Conservation (phyloP, 139 green algal genomes). For the Picochlorum sp. region DNA sequence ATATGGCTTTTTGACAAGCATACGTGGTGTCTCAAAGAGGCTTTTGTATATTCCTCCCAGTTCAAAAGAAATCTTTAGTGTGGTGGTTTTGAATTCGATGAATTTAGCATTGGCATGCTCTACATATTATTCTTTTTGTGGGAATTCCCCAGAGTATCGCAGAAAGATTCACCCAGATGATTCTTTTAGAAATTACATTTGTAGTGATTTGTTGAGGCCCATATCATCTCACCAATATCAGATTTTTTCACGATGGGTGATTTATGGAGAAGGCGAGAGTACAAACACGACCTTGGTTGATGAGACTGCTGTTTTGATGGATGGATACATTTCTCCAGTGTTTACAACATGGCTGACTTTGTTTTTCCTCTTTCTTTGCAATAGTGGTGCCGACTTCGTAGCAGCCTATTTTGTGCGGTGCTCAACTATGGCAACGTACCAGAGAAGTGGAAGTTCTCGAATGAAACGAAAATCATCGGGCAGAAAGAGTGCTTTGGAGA, state of each 20-base stretch:
- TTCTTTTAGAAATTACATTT: constrained; percentile 37
- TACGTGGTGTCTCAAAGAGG: constrained; percentile 28
- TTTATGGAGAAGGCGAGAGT: constrained; percentile 45
- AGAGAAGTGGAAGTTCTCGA: too few relatives aligned
- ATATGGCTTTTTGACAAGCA: constrained; percentile 35
- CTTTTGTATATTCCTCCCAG: constrained; percentile 15
- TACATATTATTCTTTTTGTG: constrained; percentile 71
- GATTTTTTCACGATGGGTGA: constrained; percentile 55
- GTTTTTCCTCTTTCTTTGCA: constrained; percentile 55
- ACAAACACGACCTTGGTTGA: too few relatives aligned
- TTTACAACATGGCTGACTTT: constrained; percentile 78
- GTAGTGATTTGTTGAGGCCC: constrained; percentile 61
- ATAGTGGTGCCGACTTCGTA: constrained; percentile 16
- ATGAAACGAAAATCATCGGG: too few relatives aligned
- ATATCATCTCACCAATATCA: constrained; percentile 52
- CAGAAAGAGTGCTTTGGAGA: background rate
- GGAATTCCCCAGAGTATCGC: constrained; percentile 33
- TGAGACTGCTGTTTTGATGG: background rate
- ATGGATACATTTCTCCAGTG: constrained; percentile 53
- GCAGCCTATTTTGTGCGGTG: background rate
- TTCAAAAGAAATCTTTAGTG: constrained; percentile 26
- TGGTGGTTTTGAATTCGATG: constrained; percentile 58
- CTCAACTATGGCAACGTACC: too few relatives aligned
- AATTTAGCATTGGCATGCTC: constrained; percentile 34
- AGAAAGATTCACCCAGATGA: background rate